These are phyloP conservation scores for Colletotrichum lupini DNA, from an alignment of 2,329 filamentous ascomycete genomes.

Conservation along the genomic window DNA sequence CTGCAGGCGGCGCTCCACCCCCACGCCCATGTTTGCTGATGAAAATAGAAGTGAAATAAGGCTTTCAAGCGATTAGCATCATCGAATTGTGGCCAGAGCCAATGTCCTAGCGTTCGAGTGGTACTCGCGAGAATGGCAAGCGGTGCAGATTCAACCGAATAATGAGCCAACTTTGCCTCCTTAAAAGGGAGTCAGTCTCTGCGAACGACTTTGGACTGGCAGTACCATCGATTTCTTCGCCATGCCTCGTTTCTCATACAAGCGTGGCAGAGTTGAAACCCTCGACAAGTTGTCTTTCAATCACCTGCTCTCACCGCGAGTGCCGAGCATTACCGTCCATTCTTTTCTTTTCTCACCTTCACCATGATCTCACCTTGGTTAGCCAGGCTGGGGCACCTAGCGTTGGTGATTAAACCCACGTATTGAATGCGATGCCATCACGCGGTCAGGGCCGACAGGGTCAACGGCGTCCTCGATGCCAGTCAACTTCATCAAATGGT, in stretches of 20 bases:
- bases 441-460: neutral
- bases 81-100: neutral
- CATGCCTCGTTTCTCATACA: neutral
- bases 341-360: neutral
- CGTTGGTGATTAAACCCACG: neutral
- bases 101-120: neutral
- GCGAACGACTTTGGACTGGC: neutral
- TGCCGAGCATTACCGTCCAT: neutral
- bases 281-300: neutral
- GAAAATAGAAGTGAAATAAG: neutral
- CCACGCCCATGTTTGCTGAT: neutral
- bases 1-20: neutral
- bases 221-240: neutral
- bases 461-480: neutral
- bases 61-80: neutral
- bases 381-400: neutral
- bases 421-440: neutral
- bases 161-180: neutral
- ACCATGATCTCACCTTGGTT: neutral
- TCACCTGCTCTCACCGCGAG: neutral
- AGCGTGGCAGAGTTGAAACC: neutral
- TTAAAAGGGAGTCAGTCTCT: neutral
- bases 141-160: too few species aligned
- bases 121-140: neutral
- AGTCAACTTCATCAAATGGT: neutral